Evolutionary conservation across 306 rosid genomes (phyloP).

Genomic region (Inga leiocalycina): DNA sequence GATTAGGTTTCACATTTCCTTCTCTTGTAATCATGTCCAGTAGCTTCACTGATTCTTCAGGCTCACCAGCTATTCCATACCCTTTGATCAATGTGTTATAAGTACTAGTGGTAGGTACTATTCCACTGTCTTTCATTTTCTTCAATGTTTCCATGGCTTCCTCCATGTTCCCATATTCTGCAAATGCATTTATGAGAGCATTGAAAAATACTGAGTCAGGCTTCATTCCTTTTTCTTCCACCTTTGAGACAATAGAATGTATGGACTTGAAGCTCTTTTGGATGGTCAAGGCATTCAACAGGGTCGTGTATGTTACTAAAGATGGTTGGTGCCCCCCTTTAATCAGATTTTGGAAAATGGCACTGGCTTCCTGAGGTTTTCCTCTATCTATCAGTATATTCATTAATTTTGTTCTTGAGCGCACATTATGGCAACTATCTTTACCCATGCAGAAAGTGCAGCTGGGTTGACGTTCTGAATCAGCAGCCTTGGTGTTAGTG

Average conservation of each 20-base stretch:
- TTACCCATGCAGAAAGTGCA: slow-evolving; percentile 52
- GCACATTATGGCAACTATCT: slow-evolving; percentile 53
- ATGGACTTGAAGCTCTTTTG: slow-evolving; percentile 61
- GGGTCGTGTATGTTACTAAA: slow-evolving; percentile 61
- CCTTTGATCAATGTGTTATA: slow-evolving; percentile 73
- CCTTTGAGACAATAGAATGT: slow-evolving; percentile 49
- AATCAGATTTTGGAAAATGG: slow-evolving; percentile 53
- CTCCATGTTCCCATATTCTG: slow-evolving; percentile 68
- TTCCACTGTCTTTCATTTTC: slow-evolving; percentile 70
- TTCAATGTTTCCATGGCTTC: slow-evolving; percentile 58
- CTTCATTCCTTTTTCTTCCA: slow-evolving; percentile 60
- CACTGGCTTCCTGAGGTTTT: slow-evolving; percentile 54
- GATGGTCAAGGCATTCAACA: slow-evolving; percentile 59
- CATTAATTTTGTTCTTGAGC: slow-evolving; percentile 62
- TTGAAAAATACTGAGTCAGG: slow-evolving; percentile 68
- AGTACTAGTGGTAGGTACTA: slow-evolving; percentile 54
- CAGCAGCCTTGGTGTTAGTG: slow-evolving; percentile 38
- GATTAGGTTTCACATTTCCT: slow-evolving; percentile 60
- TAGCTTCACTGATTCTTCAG: slow-evolving; percentile 61
- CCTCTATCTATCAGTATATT: slow-evolving; percentile 57
- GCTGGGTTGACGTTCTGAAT: slow-evolving; percentile 33
- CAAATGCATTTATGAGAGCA: slow-evolving; percentile 66
- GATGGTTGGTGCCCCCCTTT: slow-evolving; percentile 70
- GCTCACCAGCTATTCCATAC: slow-evolving; percentile 66
- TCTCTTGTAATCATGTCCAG: slow-evolving; percentile 56